Evolutionary conservation across 176 grass and related monocot species (phyloP), one percentile per base, ranked within the genome.

Genomic region (Zea luxurians): DNA sequence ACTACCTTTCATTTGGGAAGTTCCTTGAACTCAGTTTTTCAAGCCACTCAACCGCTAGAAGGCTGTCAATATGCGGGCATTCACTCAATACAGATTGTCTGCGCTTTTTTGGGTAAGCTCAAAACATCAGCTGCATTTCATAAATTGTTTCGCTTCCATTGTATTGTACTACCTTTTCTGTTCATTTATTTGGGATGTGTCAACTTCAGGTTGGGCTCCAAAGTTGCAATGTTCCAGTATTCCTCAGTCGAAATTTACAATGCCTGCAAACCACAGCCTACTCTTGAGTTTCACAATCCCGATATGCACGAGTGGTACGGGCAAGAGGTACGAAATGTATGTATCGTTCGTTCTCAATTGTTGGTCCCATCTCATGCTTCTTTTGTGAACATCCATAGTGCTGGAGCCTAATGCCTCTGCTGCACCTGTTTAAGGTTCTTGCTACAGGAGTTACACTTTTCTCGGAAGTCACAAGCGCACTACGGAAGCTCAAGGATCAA

Each of bases 1-100:
- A 80, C 34, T 88, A 86, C 71, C 87, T 97, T 21, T 97, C 94
- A 2, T 94, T 94, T 77, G 94, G 94, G 52, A 97, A 97, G 85
- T 97, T 97, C 75, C 82, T 97, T 64, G 91, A 94, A 54, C 91
- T 97, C 65, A 94, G 94, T 71, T 97, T 97, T 84, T 97, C 94
- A 78, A 86, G 85, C 74, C 94, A 97, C 66, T 92, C 89, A 80
- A 85, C 87, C 44, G 83, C 85, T 38, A 90, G 72, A 88, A 97
- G 84, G 43, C 66, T 97, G 42, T 93, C 91, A 65, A 79, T 90
- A 59, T 97, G 94, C 37, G 94, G 94, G 4, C 94, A 97, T 84
- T 88, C 76, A 48, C 71, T 97, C 53, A 93, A 97, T 82, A 89
- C 85, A 60, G 94, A 97, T 65, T 97, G 91, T 41, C 77, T 97